Percentiles rank a stretch among this genome's conserved stretches.
phyloP scores from a whole-genome alignment of 2,329 filamentous ascomycete genomes.

The Sporothrix humicola region DNA sequence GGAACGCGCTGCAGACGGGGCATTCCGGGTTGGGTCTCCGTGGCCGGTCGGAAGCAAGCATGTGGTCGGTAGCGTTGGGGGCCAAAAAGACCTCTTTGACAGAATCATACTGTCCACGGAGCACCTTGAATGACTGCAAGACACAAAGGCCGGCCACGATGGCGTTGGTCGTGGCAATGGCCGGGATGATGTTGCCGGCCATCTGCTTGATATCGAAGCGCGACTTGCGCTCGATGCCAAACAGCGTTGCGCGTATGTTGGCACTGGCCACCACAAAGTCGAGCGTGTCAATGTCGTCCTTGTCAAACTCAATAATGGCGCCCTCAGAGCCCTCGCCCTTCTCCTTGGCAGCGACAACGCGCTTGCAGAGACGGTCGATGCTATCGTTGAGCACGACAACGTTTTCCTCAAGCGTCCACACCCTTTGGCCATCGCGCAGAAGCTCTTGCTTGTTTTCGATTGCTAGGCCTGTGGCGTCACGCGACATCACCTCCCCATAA shows the following conservation, averaged over 20 bases:
- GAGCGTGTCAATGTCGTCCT: conserved; percentile 92
- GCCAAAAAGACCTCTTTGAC: conserved; percentile 87
- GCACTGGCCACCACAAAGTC: conserved; percentile 92
- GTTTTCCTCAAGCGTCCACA: conserved; percentile 85
- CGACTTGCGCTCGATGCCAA: conserved; percentile 84
- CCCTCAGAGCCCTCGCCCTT: conserved; percentile 55
- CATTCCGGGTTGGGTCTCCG: conserved; percentile 78
- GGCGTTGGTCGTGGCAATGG: conserved; percentile 96
- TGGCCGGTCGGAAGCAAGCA: conserved; percentile 63
- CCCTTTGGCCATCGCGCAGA: conserved; percentile 70
- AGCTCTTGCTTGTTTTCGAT: conserved; percentile 59
- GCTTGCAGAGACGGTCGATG: conserved; percentile 74
- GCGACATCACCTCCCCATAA: conserved; percentile 65
- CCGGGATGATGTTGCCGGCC: conserved; percentile 98
- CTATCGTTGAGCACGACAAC: conserved; percentile 86
- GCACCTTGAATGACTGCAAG: conserved; percentile 87
- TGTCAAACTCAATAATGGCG: conserved; percentile 85
- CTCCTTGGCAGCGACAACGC: conserved; percentile 66
- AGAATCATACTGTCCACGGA: conserved; percentile 71
- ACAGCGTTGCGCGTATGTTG: conserved; percentile 87
- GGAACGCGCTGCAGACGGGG: conserved; percentile 78
- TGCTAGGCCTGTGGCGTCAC: conserved; percentile 47
- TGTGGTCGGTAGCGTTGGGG: conserved; percentile 63
- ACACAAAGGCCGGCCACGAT: conserved; percentile 94
- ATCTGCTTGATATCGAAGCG: conserved; percentile 99